Evolutionary conservation across 306 rosid species (phyloP), one percentile per base, ranked within the genome.

Genomic region (Neltuma alba): DNA sequence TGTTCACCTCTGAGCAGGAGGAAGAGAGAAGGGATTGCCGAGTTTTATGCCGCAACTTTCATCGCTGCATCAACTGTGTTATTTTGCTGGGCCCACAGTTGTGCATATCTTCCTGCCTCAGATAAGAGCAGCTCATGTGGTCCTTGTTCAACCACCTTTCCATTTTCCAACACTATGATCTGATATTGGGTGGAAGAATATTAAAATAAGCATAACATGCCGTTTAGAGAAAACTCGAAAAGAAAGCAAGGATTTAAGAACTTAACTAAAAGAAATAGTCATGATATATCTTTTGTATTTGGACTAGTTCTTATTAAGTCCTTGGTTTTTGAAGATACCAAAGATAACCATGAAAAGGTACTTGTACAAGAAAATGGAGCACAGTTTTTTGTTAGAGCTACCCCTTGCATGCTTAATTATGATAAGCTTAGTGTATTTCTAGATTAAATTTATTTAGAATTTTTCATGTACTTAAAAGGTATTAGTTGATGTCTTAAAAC

Each of bases 81-180:
- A 83, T 94, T 92, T 86, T 95, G 99, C 82, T 95, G 98, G 79
- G 89, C 94, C 99, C 99, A 95, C 38, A 95, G 94, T 83, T 95
- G 99, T 21, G 99, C 92, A 83, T 95, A 95, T 89, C 99, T 91
- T 88, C 98, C 99, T 7, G 85, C 92, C 60, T 90, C 87, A 7
- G 89, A 88, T 82, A 95, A 82, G 34, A 95, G 98, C 57, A 75
- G 85, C 77, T 95, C 99, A 83, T 95, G 98, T 66, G 98, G 87
- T 70, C 99, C 99, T 79, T 92, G 97, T 85, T 95, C 99, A 73
- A 92, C 45, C 77, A 93, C 99, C 90, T 88, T 88, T 77, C 99
- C 98, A 72, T 92, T 91, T 88, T 95, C 99, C 88, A 92, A 79
- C 80, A 95, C 99, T 89, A 92, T 52, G 23, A 95, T 91, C 99